These are phyloP conservation scores for Ophiostoma australiae DNA, from an alignment of 2,329 filamentous ascomycete species.

Conservation along the genomic window DNA sequence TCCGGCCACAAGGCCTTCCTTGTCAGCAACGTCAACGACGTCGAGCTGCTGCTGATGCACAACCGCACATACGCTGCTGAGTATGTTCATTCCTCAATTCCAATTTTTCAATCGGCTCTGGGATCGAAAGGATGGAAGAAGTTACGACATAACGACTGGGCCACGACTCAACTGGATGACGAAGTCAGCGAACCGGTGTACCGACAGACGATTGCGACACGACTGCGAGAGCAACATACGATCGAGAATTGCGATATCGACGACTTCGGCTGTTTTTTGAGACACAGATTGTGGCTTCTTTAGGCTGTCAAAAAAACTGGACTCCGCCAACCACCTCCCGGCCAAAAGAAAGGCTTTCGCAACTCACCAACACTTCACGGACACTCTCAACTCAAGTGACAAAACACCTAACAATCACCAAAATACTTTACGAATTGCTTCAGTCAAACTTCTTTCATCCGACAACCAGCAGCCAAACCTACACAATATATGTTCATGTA, in stretches of 20 bases:
- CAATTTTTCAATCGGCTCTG: not conserved
- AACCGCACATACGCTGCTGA: constrained; percentile 98
- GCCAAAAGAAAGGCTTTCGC: not conserved
- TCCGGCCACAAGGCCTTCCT: constrained; percentile 99
- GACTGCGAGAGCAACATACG: not conserved
- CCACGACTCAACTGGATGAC: not conserved
- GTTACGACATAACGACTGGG: not conserved
- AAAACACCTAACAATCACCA: not conserved
- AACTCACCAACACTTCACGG: not conserved
- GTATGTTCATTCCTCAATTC: constrained; percentile 57
- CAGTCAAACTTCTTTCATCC: not conserved
- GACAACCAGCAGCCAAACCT: not conserved
- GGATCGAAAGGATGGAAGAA: constrained; percentile 10
- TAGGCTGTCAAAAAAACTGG: not conserved
- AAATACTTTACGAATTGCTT: not conserved
- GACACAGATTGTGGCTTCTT: not conserved
- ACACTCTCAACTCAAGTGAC: not conserved
- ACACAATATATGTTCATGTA: not conserved
- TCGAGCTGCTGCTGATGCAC: constrained; percentile 99
- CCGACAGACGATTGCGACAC: not conserved
- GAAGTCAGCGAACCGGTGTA: not conserved
- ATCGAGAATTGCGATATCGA: not conserved
- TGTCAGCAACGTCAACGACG: constrained; percentile 91
- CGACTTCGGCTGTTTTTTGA: not conserved
- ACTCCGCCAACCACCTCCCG: not conserved